Percentiles rank a stretch among this genome's conserved stretches.
phyloP scores from a whole-genome alignment of 1,284 basidiomycete genomes.

The Austroboletus novae-zelandiae region DNA sequence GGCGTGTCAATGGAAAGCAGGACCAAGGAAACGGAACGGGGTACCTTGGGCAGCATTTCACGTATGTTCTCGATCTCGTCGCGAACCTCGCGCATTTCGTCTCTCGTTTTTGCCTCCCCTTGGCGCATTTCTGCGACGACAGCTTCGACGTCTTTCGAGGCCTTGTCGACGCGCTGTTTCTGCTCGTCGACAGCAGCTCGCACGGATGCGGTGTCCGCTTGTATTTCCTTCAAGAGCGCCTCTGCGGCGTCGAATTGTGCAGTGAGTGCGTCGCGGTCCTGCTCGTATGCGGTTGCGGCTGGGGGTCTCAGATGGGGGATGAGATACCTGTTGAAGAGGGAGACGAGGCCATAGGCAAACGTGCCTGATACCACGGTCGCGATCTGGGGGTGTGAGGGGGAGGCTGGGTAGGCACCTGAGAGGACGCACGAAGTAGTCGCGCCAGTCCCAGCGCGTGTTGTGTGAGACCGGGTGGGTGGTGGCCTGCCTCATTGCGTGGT shows the following conservation, averaged over 20 bases:
- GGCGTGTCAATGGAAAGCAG: conserved; percentile 1
- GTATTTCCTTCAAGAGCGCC: conserved; percentile 78
- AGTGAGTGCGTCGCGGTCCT: conserved; percentile 80
- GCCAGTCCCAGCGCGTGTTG: conserved; percentile 77
- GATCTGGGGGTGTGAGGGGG: conserved; percentile 56
- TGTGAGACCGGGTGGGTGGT: conserved; percentile 43
- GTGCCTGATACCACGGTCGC: conserved; percentile 91
- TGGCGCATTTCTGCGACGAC: conserved; percentile 78
- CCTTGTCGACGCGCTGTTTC: conserved; percentile 72
- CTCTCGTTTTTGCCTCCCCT: conserved; percentile 75
- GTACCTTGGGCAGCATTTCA: conserved; percentile 88
- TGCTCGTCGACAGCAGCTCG: conserved; percentile 81
- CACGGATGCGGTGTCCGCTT: conserved; percentile 73
- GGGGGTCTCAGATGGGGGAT: conserved; percentile 92
- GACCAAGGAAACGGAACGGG: conserved; percentile 7
- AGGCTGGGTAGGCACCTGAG: conserved; percentile 19
- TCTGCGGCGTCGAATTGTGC: conserved; percentile 95
- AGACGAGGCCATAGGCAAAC: conserved; percentile 83
- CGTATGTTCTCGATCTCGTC: conserved; percentile 90
- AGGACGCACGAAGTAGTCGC: conserved; percentile 85
- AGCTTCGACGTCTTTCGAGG: conserved; percentile 77
- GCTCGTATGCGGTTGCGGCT: conserved; percentile 84
- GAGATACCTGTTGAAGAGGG: conserved; percentile 91
- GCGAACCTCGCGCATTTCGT: conserved; percentile 90
- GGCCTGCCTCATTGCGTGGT: conserved; percentile 70